These are phyloP conservation scores for Trametes elegans DNA, from an alignment of 768 basidiomycete species.

Conservation along the genomic window DNA sequence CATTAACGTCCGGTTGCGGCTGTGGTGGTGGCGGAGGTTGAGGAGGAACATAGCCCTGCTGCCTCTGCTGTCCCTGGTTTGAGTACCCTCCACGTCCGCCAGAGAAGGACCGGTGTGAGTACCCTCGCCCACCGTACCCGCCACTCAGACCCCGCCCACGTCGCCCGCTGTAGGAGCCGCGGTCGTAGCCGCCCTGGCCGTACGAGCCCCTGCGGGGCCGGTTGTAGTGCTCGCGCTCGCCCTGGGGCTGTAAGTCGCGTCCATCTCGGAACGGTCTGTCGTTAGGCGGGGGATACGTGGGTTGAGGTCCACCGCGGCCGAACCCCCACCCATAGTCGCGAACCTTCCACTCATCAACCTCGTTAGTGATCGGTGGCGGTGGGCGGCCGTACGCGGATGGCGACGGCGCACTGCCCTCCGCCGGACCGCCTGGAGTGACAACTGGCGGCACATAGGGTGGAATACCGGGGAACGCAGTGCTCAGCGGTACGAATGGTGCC, in stretches of 20 bases:
- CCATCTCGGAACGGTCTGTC: conserved; percentile 22
- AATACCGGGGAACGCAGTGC: background rate
- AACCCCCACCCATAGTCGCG: conserved; percentile 66
- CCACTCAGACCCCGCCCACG: conserved; percentile 21
- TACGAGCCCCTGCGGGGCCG: conserved; percentile 36
- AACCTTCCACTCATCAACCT: conserved; percentile 46
- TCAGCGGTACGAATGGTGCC: conserved; percentile 3
- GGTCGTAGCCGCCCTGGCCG: conserved; percentile 28
- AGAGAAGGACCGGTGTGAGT: conserved; percentile 12
- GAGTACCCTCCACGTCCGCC: conserved; percentile 16
- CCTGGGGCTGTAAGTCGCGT: conserved; percentile 28
- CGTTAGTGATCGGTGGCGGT: conserved; percentile 10
- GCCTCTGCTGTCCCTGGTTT: conserved; percentile 12
- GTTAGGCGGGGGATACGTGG: conserved; percentile 35
- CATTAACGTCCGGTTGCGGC: conserved; percentile 21
- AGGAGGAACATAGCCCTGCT: conserved; percentile 23
- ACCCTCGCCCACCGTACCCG: conserved; percentile 36
- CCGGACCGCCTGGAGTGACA: conserved; percentile 4
- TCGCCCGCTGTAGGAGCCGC: conserved; percentile 38
- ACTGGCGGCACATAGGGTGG: conserved; percentile 10
- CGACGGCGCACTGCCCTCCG: conserved; percentile 10
- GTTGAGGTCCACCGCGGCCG: conserved; percentile 39
- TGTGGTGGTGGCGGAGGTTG: conserved; percentile 26
- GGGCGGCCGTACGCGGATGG: conserved; percentile 14
- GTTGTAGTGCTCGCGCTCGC: conserved; percentile 22